Conservation (phyloP, 495 filamentous ascomycete species). For the Wilcoxina mikolae region DNA sequence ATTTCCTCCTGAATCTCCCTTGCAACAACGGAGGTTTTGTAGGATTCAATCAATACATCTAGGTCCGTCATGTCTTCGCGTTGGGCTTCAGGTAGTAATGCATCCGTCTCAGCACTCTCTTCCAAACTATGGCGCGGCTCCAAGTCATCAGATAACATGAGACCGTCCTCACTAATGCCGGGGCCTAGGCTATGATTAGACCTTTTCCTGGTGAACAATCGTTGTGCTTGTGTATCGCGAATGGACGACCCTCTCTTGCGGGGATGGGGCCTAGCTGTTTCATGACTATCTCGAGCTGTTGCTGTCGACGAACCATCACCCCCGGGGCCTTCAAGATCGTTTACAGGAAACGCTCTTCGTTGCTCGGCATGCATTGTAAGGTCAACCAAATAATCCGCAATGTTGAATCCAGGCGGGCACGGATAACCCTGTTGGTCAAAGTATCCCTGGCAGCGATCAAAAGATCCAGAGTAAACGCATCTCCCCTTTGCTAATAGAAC, state of each 20-base stretch:
- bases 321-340: slow-evolving; percentile 9
- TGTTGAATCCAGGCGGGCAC: slow-evolving; percentile 95
- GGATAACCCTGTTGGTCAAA: slow-evolving; percentile 81
- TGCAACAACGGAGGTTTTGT: slow-evolving; percentile 64
- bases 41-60: slow-evolving; percentile 63
- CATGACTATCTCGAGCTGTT: neutral
- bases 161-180: slow-evolving; percentile 52
- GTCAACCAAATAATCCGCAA: slow-evolving; percentile 93
- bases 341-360: slow-evolving; percentile 12
- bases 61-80: slow-evolving; percentile 52
- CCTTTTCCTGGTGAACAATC: slow-evolving; percentile 70
- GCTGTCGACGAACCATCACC: slow-evolving; percentile 5
- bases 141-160: slow-evolving; percentile 40
- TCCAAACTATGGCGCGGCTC: slow-evolving; percentile 52
- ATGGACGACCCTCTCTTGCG: slow-evolving; percentile 27
- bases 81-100: slow-evolving; percentile 58
- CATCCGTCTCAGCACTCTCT: slow-evolving; percentile 42
- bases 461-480: slow-evolving; percentile 83
- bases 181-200: slow-evolving; percentile 39
- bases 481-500: slow-evolving; percentile 79
- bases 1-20: slow-evolving; percentile 69
- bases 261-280: slow-evolving; percentile 5
- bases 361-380: slow-evolving; percentile 79
- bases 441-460: slow-evolving; percentile 77
- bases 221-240: slow-evolving; percentile 56